phyloP scores from a whole-genome alignment of 2,329 filamentous ascomycete genomes.

The Chrysoporthe deuterocubensis region DNA sequence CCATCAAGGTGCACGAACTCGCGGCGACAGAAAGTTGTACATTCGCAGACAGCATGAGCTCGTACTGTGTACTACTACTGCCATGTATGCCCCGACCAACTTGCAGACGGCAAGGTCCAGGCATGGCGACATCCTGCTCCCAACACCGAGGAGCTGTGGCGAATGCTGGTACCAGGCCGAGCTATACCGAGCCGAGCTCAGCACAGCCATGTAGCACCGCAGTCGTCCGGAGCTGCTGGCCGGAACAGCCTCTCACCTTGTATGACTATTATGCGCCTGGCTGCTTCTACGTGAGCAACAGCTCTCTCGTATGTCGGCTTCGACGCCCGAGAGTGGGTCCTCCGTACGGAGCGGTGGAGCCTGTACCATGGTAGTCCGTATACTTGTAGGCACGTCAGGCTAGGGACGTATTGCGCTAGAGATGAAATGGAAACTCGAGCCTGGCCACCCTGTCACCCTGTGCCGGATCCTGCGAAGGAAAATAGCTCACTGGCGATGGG shows the following conservation, averaged over 20 bases:
- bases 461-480: not conserved
- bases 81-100: not conserved
- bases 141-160: no score
- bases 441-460: not conserved
- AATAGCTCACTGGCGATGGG: not conserved
- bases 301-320: not conserved
- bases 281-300: not conserved
- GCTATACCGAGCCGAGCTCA: no score
- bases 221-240: no score
- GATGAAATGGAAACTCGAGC: conserved; percentile 8
- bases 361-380: not conserved
- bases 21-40: not conserved
- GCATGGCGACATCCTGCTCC: no score
- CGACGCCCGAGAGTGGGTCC: not conserved
- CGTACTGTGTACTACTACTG: not conserved
- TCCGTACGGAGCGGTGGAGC: not conserved
- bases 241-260: not conserved
- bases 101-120: no score
- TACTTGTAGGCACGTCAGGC: no score
- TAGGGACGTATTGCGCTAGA: not conserved
- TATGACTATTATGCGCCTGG: not conserved
- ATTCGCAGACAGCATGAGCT: not conserved
- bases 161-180: not conserved
- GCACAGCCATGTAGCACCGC: not conserved
- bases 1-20: not conserved